These are phyloP conservation scores for Epicoccum nigrum DNA, from an alignment of 2,329 filamentous ascomycete genomes.

Conservation along the genomic window DNA sequence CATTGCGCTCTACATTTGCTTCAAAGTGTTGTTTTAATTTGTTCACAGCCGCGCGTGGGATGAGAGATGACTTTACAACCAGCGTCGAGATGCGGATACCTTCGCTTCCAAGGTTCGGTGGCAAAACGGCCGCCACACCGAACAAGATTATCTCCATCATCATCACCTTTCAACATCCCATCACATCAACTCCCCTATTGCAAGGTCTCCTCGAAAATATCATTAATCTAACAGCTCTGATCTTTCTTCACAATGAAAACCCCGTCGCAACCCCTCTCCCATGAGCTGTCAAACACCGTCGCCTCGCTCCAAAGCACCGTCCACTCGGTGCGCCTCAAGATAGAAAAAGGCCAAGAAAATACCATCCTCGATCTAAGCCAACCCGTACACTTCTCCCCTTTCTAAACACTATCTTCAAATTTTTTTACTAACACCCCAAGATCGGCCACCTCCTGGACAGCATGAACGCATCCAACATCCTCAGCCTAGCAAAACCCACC, in stretches of 20 bases:
- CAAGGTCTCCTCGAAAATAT: too few species aligned
- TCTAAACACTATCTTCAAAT: background rate
- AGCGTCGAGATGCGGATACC: background rate
- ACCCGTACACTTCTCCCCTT: background rate
- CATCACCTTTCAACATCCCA: background rate
- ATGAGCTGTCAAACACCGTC: constrained; percentile 12
- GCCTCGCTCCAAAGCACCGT: constrained; percentile 7
- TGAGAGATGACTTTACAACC: background rate
- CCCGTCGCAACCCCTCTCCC: background rate
- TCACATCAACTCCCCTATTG: too few species aligned
- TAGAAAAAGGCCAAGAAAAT: constrained; percentile 1
- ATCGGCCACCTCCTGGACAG: constrained; percentile 15
- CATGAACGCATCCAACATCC: background rate
- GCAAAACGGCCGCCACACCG: constrained; percentile 4
- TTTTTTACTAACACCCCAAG: background rate
- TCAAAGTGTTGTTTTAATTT: too few species aligned
- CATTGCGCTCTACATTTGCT: too few species aligned
- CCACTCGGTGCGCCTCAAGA: background rate
- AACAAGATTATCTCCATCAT: background rate
- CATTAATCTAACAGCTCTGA: background rate
- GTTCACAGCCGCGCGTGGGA: too few species aligned
- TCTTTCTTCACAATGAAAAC: background rate
- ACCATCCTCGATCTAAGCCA: constrained; percentile 5
- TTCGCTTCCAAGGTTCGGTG: background rate
- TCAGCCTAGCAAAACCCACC: constrained; percentile 4